These are phyloP conservation scores for Ganoderma leucocontextum DNA, from an alignment of 1,284 basidiomycete species.

Conservation along the genomic window DNA sequence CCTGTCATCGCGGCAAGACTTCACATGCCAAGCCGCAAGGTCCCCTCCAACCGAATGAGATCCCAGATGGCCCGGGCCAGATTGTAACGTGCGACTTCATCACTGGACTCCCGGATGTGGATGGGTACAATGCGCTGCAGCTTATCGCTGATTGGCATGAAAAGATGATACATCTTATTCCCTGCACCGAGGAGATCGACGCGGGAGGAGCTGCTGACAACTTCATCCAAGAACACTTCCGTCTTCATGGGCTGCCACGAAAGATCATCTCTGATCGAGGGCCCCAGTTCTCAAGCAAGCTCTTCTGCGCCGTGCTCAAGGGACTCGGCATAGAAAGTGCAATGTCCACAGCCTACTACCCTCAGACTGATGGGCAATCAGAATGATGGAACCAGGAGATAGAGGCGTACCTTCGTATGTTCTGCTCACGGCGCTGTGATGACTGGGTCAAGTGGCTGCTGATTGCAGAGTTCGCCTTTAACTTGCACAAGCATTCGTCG, in stretches of 20 bases:
- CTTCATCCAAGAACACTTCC: constrained; percentile 25
- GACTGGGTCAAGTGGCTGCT: constrained; percentile 13
- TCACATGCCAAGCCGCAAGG: constrained; percentile 3
- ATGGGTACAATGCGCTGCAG: constrained; percentile 36
- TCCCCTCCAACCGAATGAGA: constrained; percentile 21
- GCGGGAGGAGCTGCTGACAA: constrained; percentile 16
- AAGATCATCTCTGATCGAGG: constrained; percentile 48
- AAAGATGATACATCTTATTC: constrained; percentile 17
- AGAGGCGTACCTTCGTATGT: constrained; percentile 35
- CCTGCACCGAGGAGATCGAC: constrained; percentile 18
- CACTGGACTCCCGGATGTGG: constrained; percentile 38
- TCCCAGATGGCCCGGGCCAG: constrained; percentile 10
- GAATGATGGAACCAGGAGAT: constrained; percentile 43
- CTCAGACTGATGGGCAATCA: constrained; percentile 43
- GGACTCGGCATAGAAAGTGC: constrained; percentile 19
- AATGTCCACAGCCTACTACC: constrained; percentile 39
- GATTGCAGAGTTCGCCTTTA: constrained; percentile 5
- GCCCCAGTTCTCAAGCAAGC: constrained; percentile 41
- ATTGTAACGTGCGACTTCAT: constrained; percentile 49
- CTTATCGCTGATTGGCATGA: constrained; percentile 30
- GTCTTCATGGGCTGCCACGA: constrained; percentile 40
- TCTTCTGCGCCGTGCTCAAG: constrained; percentile 15
- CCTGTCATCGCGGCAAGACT: constrained; percentile 49
- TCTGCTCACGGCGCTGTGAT: constrained; percentile 9
- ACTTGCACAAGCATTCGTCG: neutral